These are phyloP conservation scores for Oehlia diaphana DNA, from an alignment of 192 early-diverging fungal genomes.

Conservation along the genomic window DNA sequence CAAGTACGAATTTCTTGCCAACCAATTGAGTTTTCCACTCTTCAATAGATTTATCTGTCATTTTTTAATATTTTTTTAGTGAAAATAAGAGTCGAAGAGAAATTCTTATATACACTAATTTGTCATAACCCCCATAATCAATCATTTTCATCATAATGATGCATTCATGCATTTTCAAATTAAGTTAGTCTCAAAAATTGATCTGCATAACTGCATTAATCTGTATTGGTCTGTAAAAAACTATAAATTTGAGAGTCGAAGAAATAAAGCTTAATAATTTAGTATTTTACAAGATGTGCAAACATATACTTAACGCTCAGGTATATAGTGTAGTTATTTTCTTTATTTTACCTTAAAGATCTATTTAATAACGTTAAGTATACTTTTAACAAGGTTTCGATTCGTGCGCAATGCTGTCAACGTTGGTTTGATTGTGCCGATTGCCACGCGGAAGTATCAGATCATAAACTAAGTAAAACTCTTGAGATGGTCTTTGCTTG, in stretches of 20 bases:
- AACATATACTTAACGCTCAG: constrained; percentile 97
- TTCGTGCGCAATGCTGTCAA: constrained; percentile 92
- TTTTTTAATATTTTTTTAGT: neutral
- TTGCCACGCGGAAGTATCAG: constrained; percentile 81
- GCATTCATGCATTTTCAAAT: no score
- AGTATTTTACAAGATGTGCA: constrained; percentile 67
- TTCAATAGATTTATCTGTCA: constrained; percentile 5
- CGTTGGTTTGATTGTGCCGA: constrained; percentile 97
- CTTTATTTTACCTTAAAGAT: neutral
- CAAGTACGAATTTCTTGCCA: neutral
- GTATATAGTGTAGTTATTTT: constrained; percentile 48
- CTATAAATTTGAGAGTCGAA: no score
- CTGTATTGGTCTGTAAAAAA: no score
- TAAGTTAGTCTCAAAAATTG: no score
- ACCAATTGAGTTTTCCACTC: neutral
- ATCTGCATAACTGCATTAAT: no score
- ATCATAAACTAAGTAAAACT: constrained; percentile 78
- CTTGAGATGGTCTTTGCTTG: constrained; percentile 95
- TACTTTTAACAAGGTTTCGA: constrained; percentile 63
- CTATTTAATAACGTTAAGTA: neutral
- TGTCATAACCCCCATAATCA: no score
- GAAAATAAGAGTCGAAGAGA: neutral
- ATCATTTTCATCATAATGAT: no score
- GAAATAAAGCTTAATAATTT: neutral
- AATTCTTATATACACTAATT: no score